Percentiles rank a stretch among this genome's conserved stretches.
These are phyloP conservation scores for Amesomyces nigricolor DNA, from an alignment of 2,329 filamentous ascomycete species.

Conservation along the genomic window DNA sequence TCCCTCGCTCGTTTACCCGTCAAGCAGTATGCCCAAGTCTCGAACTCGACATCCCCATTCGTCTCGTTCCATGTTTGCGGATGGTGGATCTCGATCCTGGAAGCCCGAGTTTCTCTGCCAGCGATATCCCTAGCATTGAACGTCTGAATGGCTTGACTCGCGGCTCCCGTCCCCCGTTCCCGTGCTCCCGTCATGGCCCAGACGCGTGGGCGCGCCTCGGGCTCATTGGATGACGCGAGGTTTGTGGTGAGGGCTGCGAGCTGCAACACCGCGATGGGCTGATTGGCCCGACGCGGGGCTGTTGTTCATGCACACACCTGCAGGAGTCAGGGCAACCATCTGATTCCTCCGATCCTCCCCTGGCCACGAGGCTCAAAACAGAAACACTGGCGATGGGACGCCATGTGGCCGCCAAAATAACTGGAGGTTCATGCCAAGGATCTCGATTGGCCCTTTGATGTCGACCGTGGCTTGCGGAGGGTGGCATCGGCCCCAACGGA, in stretches of 20 bases:
- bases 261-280: slow-evolving; percentile 1
- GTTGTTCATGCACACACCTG: slow-evolving; percentile 15
- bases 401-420: slow-evolving; percentile 1
- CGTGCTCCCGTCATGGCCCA: background rate
- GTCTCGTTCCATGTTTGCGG: background rate
- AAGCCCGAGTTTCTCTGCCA: background rate
- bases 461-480: too few species aligned
- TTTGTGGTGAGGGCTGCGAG: slow-evolving; percentile 8
- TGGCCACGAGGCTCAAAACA: background rate
- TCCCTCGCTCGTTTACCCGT: too few species aligned
- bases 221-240: slow-evolving; percentile 10
- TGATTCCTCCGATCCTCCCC: background rate
- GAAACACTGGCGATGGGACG: background rate
- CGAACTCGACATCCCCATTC: too few species aligned
- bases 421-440: too few species aligned
- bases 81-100: background rate
- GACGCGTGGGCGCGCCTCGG: slow-evolving; percentile 12
- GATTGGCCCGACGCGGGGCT: slow-evolving; percentile 10
- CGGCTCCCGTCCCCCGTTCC: background rate
- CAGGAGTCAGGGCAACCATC: background rate
- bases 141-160: background rate
- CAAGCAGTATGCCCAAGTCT: too few species aligned
- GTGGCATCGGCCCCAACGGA: too few species aligned
- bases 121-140: background rate
- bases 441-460: too few species aligned